Conservation (phyloP, 1,139 yeast species). For the Blastobotrys ciferrii region DNA sequence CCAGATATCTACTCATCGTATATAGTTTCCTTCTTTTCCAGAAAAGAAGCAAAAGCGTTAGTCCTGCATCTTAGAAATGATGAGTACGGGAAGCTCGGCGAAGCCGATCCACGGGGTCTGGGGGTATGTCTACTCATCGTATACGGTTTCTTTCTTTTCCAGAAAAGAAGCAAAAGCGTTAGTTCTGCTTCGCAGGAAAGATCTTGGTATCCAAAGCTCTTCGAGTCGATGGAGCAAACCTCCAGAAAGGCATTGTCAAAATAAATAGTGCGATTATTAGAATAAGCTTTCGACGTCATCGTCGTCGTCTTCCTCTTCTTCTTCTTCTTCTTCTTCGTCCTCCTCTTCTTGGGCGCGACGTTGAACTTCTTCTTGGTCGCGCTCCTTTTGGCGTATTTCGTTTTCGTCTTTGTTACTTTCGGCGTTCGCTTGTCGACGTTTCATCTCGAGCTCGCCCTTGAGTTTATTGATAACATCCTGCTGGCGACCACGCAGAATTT, state of each 20-base stretch:
- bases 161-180: too few relatives aligned
- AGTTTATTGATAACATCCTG: slow-evolving; percentile 77
- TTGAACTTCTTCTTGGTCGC: slow-evolving; percentile 9
- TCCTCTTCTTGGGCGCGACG: slow-evolving; percentile 5
- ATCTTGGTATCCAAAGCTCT: too few relatives aligned
- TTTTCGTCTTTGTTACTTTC: slow-evolving; percentile 24
- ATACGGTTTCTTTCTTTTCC: too few relatives aligned
- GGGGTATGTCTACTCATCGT: too few relatives aligned
- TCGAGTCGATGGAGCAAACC: not conserved
- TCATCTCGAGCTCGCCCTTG: slow-evolving; percentile 78
- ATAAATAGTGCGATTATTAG: slow-evolving; percentile 8
- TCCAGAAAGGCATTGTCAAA: not conserved
- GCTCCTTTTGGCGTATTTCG: slow-evolving; percentile 22
- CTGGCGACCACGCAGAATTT: slow-evolving; percentile 84
- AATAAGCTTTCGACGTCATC: slow-evolving; percentile 22
- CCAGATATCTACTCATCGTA: too few relatives aligned
- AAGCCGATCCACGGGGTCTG: too few relatives aligned
- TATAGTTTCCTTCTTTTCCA: too few relatives aligned
- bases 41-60: too few relatives aligned
- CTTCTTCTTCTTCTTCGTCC: slow-evolving; percentile 14
- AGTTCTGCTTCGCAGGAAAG: too few relatives aligned
- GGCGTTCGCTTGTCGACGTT: slow-evolving; percentile 53
- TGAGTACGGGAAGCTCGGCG: too few relatives aligned
- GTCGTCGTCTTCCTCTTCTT: slow-evolving; percentile 18
- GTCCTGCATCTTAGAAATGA: too few relatives aligned